phyloP scores from a whole-genome alignment of 176 grass and related monocot species.

The Rhynchospora tenuis region DNA sequence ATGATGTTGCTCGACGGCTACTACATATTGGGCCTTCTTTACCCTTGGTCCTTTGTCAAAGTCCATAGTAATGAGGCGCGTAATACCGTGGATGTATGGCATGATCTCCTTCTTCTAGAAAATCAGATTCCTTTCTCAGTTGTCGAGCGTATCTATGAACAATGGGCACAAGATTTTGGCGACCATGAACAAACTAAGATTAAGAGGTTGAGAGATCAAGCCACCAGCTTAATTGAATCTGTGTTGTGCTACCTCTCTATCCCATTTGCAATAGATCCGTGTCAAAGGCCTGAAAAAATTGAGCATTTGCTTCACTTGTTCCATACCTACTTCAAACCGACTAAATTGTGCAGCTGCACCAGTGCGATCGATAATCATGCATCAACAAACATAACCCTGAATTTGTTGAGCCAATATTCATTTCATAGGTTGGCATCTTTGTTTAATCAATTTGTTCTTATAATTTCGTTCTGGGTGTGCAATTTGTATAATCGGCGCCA shows the following conservation, averaged over 20 bases:
- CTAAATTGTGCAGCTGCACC: background rate
- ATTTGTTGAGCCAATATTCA: accelerated
- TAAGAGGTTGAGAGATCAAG: background rate
- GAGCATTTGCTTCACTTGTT: background rate
- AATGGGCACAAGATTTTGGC: background rate
- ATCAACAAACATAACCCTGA: background rate
- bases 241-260: background rate
- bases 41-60: background rate
- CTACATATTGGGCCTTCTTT: background rate
- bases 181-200: background rate
- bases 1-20: constrained; percentile 25
- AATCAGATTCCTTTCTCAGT: constrained; percentile 5
- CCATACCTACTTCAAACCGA: background rate
- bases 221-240: background rate
- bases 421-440: background rate
- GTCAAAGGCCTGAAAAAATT: background rate
- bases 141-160: background rate
- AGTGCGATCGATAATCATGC: background rate
- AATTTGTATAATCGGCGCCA: background rate
- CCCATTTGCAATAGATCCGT: background rate
- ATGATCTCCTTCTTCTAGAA: background rate
- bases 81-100: background rate
- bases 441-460: background rate
- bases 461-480: background rate
- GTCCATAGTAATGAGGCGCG: background rate